Base-by-base conservation (phyloP, 2,329 filamentous ascomycete genomes). In the Hypoxylon sp. region DNA sequence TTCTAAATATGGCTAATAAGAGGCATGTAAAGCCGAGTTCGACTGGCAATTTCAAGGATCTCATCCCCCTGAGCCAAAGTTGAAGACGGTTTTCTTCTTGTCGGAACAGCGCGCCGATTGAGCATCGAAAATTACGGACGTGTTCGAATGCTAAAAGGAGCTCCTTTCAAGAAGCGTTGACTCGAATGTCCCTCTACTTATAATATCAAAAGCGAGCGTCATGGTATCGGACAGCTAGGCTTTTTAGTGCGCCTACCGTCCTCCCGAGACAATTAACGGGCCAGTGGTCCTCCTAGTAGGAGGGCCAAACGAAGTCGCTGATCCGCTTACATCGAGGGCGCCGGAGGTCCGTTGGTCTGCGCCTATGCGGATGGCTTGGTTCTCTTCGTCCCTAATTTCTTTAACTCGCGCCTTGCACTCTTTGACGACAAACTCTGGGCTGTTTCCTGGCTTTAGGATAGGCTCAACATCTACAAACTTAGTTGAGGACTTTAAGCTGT, bases 391-490 rank as follows among this genome's bases (percentile, higher is more conserved):
- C 26, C 56, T 55, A 5, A 61, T 65, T 35, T 65, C 63, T 51
- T 65, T 65, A 8, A 61, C 63, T 11, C 56, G 56, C 19, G 63
- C 56, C 13, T 56, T 55, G 26, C 63, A 61, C 51, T 65, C 63
- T 14, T 65, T 61, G 13, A 65, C 63, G 33, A 65, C 63, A 26
- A 65, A 60, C 10, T 60, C 50, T 5, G 63, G 63, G 13, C 42
- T 60, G 26, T 65, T 59, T 14, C 63, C 63, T 1, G 63, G 63
- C 51, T 56, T 61, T 3, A 61, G 42, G 42, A 65, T 65, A 2
- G 63, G 57, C 26, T 65, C 63, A 37, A 65, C 56, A 11, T 65
- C 63, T 4, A 65, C 50, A 19, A 51, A 65, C n/a, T 65, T 65
- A 9, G 56, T 65, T 35, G 56, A 24, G 9, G 50, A 56, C 26